Percentiles rank a stretch among this genome's conserved stretches.
Conservation (phyloP, 1,284 basidiomycete species). For the Xanthoconium separans region DNA sequence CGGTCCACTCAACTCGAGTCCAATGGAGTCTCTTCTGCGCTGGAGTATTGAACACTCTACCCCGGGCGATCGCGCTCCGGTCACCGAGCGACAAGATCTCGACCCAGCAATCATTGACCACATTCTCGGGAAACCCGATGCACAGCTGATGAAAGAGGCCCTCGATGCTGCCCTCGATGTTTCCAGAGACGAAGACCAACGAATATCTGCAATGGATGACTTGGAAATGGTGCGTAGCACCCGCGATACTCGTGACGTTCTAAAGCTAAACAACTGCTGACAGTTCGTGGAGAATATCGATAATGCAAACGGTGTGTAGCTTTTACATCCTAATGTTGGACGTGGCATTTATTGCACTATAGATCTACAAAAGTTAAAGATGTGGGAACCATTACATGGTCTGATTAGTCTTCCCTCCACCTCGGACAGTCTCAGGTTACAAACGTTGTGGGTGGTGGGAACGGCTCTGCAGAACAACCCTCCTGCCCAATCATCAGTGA, state of each 20-base stretch:
- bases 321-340: neutral
- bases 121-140: constrained; percentile 86
- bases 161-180: constrained; percentile 72
- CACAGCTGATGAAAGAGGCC: constrained; percentile 86
- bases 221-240: constrained; percentile 81
- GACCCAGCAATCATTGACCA: constrained; percentile 82
- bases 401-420: constrained; percentile 59
- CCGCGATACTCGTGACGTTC: neutral
- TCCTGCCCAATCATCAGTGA: constrained; percentile 81
- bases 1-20: neutral
- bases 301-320: constrained; percentile 82
- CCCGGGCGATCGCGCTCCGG: constrained; percentile 29
- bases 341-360: constrained; percentile 2
- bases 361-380: constrained; percentile 82
- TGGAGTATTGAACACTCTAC: constrained; percentile 73
- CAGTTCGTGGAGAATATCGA: constrained; percentile 93
- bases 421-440: constrained; percentile 64
- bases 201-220: constrained; percentile 85
- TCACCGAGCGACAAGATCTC: constrained; percentile 47
- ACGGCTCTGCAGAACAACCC: constrained; percentile 97
- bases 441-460: constrained; percentile 89
- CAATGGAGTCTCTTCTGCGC: constrained; percentile 68
- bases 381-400: constrained; percentile 83
- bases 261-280: constrained; percentile 1
- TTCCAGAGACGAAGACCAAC: constrained; percentile 57